These are phyloP conservation scores for Pseudopithomyces chartarum DNA, from an alignment of 2,329 filamentous ascomycete genomes.

Conservation along the genomic window DNA sequence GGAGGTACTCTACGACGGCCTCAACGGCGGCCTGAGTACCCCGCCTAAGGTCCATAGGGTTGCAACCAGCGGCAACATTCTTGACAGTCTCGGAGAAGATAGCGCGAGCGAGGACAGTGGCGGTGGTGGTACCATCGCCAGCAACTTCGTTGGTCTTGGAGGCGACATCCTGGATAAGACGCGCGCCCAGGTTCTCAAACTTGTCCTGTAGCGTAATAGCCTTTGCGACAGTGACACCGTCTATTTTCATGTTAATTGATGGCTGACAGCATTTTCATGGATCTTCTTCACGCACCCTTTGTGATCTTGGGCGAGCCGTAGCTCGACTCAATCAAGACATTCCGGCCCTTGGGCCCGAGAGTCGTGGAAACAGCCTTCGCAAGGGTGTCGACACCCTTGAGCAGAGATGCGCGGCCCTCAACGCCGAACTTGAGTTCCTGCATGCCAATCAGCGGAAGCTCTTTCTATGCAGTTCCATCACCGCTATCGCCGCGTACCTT, in stretches of 20 bases:
- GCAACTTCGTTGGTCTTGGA: slow-evolving; percentile 99
- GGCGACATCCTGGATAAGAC: slow-evolving; percentile 95
- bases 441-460: slow-evolving; percentile 25
- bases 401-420: slow-evolving; percentile 84
- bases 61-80: slow-evolving; percentile 99
- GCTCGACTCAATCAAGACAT: slow-evolving; percentile 97
- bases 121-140: slow-evolving; percentile 97
- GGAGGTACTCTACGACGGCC: slow-evolving; percentile 90
- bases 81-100: slow-evolving; percentile 99
- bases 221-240: slow-evolving; percentile 65
- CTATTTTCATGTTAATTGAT: slow-evolving; percentile 34
- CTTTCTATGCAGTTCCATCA: slow-evolving; percentile 6
- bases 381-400: slow-evolving; percentile 94
- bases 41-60: slow-evolving; percentile 97
- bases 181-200: slow-evolving; percentile 98
- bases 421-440: slow-evolving; percentile 99
- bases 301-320: slow-evolving; percentile 99
- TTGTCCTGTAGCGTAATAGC: slow-evolving; percentile 96
- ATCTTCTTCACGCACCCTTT: slow-evolving; percentile 70
- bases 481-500: slow-evolving; percentile 68
- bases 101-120: slow-evolving; percentile 92
- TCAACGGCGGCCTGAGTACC: slow-evolving; percentile 97
- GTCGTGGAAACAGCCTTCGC: slow-evolving; percentile 96
- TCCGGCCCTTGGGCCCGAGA: slow-evolving; percentile 95
- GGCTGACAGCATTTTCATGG: background rate